A percentile compares a stretch with the other conserved stretches of the same genome.
phyloP scores from a whole-genome alignment of 2,329 filamentous ascomycete genomes.

The Camillea tinctor region DNA sequence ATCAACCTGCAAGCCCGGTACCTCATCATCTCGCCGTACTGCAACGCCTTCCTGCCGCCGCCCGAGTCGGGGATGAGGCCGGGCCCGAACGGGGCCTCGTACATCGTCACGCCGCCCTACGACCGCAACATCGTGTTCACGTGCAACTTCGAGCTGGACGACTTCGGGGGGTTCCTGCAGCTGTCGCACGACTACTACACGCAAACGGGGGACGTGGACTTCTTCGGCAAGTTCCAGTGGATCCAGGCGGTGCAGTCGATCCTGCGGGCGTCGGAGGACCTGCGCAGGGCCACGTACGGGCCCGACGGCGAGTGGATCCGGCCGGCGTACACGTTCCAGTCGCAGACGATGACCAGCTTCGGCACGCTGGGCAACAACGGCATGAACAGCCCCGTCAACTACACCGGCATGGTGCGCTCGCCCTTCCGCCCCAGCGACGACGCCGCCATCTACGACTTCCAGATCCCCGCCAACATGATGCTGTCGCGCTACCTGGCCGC shows the following conservation, averaged over 20 bases:
- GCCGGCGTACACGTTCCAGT: constrained; percentile 69
- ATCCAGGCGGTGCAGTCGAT: constrained; percentile 68
- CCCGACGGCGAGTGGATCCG: constrained; percentile 29
- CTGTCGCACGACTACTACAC: constrained; percentile 78
- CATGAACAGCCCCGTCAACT: constrained; percentile 75
- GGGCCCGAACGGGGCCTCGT: constrained; percentile 56
- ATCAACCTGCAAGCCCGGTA: constrained; percentile 72
- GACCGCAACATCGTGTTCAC: constrained; percentile 76
- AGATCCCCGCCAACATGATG: constrained; percentile 90
- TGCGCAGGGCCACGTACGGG: constrained; percentile 64
- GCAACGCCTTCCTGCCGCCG: constrained; percentile 88
- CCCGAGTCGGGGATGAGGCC: constrained; percentile 67
- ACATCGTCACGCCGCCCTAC: constrained; percentile 61
- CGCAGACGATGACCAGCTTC: constrained; percentile 69
- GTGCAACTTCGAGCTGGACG: constrained; percentile 96
- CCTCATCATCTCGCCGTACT: constrained; percentile 71
- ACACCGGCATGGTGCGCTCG: constrained; percentile 78
- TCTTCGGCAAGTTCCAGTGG: constrained; percentile 74
- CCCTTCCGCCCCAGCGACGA: constrained; percentile 92
- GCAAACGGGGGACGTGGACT: constrained; percentile 67
- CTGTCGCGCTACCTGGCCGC: constrained; percentile 62
- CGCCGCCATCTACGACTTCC: constrained; percentile 78
- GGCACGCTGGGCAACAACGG: constrained; percentile 80
- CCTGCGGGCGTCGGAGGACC: constrained; percentile 64
- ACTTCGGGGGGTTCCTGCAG: constrained; percentile 80